Evolutionary conservation across 2,329 filamentous ascomycete species (phyloP).

Genomic region (Trichoderma simmonsii): DNA sequence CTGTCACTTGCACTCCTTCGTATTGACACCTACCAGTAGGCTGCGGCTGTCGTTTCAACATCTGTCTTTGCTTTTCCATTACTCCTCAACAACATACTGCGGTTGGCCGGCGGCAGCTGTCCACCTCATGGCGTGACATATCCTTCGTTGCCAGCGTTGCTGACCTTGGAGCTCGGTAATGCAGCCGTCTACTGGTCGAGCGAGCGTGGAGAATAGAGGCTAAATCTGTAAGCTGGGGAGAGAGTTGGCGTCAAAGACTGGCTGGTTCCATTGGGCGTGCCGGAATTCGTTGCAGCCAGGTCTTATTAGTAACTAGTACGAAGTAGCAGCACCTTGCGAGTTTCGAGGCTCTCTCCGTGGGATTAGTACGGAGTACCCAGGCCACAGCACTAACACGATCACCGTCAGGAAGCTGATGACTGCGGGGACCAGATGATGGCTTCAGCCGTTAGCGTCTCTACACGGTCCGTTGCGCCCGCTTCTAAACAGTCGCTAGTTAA

Average conservation of each 20-base stretch:
- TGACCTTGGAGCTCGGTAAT: neutral
- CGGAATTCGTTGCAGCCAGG: neutral
- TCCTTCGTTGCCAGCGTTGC: neutral
- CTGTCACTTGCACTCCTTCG: neutral
- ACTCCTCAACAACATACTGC: neutral
- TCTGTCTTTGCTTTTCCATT: neutral
- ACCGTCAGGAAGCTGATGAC: constrained; percentile 14
- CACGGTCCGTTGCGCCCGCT: constrained; percentile 19
- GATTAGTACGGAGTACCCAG: constrained; percentile 8
- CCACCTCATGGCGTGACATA: neutral
- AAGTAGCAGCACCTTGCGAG: neutral
- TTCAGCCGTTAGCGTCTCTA: constrained; percentile 14
- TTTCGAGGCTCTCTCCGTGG: neutral
- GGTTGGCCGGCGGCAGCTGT: neutral
- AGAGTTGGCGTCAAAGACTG: neutral
- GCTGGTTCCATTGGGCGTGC: neutral
- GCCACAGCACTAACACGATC: constrained; percentile 3
- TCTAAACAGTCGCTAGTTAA: neutral
- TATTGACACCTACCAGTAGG: neutral
- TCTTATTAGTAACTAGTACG: neutral
- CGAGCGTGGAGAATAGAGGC: constrained; percentile 1
- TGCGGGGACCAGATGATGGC: constrained; percentile 15
- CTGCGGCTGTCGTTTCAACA: neutral
- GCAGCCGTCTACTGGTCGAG: neutral
- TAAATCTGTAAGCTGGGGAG: neutral